Evolutionary conservation across 345 rosid species (phyloP).

Genomic region (Melaleuca quinquenervia): DNA sequence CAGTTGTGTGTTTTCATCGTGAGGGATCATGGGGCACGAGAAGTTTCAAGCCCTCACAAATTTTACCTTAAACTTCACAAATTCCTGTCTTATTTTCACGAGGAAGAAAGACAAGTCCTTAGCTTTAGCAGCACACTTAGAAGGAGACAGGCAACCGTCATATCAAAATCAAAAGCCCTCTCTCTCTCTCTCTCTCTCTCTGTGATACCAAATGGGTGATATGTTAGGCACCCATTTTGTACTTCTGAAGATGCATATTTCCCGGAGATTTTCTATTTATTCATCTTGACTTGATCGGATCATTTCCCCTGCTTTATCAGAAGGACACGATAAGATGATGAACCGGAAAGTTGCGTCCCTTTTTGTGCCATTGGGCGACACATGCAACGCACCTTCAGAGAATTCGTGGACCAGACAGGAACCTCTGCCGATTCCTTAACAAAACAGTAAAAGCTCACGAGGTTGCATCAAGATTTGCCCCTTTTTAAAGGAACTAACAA

Average conservation of each 20-base stretch:
- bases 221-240: background rate
- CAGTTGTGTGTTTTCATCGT: background rate
- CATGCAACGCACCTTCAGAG: background rate
- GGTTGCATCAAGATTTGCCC: background rate
- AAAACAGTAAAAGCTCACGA: background rate
- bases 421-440: background rate
- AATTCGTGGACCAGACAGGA: background rate
- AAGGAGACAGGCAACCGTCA: background rate
- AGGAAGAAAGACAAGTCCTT: background rate
- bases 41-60: background rate
- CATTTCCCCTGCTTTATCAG: background rate
- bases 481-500: background rate
- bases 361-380: background rate
- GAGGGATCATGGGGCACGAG: background rate
- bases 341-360: background rate
- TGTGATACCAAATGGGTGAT: background rate
- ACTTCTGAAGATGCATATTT: background rate
- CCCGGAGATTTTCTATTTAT: background rate
- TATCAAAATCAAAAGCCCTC: background rate
- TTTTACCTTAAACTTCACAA: background rate
- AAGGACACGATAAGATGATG: background rate
- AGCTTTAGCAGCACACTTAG: background rate
- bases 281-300: background rate
- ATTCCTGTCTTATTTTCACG: background rate
- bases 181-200: background rate